These are phyloP conservation scores for Neurospora tetraspora DNA, from an alignment of 495 filamentous ascomycete species.

Conservation along the genomic window DNA sequence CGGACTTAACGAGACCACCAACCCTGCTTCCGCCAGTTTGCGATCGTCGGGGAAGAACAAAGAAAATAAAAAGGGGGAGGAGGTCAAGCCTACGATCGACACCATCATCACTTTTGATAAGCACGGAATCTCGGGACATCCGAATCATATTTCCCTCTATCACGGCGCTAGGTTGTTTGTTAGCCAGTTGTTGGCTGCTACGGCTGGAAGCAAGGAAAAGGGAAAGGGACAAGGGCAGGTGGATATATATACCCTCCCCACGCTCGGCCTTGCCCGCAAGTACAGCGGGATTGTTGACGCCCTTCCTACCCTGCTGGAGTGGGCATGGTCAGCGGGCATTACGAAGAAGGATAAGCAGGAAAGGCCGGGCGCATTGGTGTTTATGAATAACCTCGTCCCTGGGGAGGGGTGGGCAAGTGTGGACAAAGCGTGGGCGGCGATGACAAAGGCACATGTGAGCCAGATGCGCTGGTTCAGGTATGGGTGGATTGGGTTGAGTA, in stretches of 20 bases:
- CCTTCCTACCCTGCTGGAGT: slow-evolving; percentile 48
- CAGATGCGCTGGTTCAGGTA: slow-evolving; percentile 99
- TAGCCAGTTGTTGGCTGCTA: slow-evolving; percentile 47
- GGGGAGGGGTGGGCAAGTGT: slow-evolving; percentile 36
- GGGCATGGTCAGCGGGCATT: slow-evolving; percentile 24
- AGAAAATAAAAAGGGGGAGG: not conserved
- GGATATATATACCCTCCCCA: slow-evolving; percentile 71
- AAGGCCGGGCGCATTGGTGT: slow-evolving; percentile 48
- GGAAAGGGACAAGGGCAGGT: slow-evolving; percentile 24
- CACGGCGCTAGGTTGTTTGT: slow-evolving; percentile 70
- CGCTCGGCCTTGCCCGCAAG: slow-evolving; percentile 71
- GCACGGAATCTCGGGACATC: slow-evolving; percentile 69
- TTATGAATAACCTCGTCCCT: slow-evolving; percentile 50
- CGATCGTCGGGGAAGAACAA: not conserved
- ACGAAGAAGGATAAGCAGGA: slow-evolving; percentile 26
- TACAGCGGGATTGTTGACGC: slow-evolving; percentile 70
- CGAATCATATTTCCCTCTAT: slow-evolving; percentile 84
- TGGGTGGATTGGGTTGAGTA: slow-evolving; percentile 83
- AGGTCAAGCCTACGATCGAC: slow-evolving; percentile 53
- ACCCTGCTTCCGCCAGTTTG: not conserved
- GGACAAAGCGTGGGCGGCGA: slow-evolving; percentile 60
- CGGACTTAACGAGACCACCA: slow-evolving; percentile 30
- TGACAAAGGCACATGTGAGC: slow-evolving; percentile 79
- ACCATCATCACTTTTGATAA: slow-evolving; percentile 81
- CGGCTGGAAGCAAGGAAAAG: slow-evolving; percentile 43